Evolutionary conservation across 2,329 filamentous ascomycete genomes (phyloP).

Genomic region (Trichoderma endophyticum): DNA sequence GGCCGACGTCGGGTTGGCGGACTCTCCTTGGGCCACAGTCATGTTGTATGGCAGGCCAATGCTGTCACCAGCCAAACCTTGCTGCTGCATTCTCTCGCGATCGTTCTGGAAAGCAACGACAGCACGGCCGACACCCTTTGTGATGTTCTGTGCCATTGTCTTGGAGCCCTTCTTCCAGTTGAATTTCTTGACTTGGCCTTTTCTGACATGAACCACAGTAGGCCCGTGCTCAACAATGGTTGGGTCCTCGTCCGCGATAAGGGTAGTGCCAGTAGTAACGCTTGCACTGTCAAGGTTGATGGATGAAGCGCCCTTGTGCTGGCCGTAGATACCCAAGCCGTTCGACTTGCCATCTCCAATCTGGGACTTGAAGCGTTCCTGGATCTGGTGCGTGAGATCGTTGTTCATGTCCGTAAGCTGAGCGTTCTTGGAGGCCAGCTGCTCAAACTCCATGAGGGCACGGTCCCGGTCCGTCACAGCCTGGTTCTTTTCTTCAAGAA

Average conservation of each 20-base stretch:
- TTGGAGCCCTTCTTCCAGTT: constrained; percentile 98
- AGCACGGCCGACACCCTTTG: constrained; percentile 89
- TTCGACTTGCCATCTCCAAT: constrained; percentile 53
- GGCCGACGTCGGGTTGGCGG: constrained; percentile 35
- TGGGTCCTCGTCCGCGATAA: constrained; percentile 65
- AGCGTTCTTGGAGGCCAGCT: constrained; percentile 88
- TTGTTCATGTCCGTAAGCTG: constrained; percentile 95
- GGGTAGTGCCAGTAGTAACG: constrained; percentile 55
- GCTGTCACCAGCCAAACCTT: constrained; percentile 57
- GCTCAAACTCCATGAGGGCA: constrained; percentile 92
- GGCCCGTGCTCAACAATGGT: constrained; percentile 67
- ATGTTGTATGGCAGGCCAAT: constrained; percentile 70
- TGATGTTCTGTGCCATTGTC: constrained; percentile 88
- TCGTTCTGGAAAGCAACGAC: constrained; percentile 69
- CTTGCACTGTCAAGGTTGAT: constrained; percentile 52
- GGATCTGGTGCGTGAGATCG: constrained; percentile 89
- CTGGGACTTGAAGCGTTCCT: constrained; percentile 85
- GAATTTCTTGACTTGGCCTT: constrained; percentile 92
- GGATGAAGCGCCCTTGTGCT: constrained; percentile 49
- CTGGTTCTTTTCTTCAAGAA: constrained; percentile 80
- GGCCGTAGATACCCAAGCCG: constrained; percentile 56
- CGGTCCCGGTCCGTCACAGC: constrained; percentile 85
- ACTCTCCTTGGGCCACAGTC: constrained; percentile 56
- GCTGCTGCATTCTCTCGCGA: constrained; percentile 53
- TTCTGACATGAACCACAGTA: constrained; percentile 93